Percentiles rank a stretch among this genome's conserved stretches.
These are phyloP conservation scores for Diaporthe citriasiana DNA, from an alignment of 2,329 filamentous ascomycete species.

Conservation along the genomic window DNA sequence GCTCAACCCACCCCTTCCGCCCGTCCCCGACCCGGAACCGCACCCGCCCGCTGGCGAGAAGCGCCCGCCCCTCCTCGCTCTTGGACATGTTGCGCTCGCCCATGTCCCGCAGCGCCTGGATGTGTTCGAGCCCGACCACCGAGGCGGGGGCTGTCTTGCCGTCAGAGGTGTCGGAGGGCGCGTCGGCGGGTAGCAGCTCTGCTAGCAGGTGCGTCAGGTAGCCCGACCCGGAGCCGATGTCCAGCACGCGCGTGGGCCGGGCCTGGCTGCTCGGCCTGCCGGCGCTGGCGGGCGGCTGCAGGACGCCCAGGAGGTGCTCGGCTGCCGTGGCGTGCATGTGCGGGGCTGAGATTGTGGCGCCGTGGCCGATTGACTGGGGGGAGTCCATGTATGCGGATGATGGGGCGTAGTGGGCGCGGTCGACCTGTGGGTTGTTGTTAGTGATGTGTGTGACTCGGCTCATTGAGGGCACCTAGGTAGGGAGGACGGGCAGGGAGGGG, in stretches of 20 bases:
- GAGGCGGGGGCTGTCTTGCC: slow-evolving; percentile 58
- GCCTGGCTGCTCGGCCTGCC: slow-evolving; percentile 32
- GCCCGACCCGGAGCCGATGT: slow-evolving; percentile 82
- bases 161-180: neutral
- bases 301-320: slow-evolving; percentile 62
- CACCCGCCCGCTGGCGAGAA: slow-evolving; percentile 76
- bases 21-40: slow-evolving; percentile 84
- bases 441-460: neutral
- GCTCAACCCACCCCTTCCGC: slow-evolving; percentile 72
- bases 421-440: slow-evolving; percentile 70
- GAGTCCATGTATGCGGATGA: slow-evolving; percentile 75
- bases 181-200: slow-evolving; percentile 64
- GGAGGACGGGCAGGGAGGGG: too few species aligned
- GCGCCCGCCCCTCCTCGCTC: slow-evolving; percentile 66
- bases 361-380: slow-evolving; percentile 68
- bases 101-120: slow-evolving; percentile 72
- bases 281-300: slow-evolving; percentile 52
- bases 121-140: slow-evolving; percentile 83
- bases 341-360: slow-evolving; percentile 70
- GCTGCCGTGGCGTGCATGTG: slow-evolving; percentile 73
- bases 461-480: too few species aligned
- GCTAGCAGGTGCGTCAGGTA: slow-evolving; percentile 93
- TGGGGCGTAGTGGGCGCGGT: slow-evolving; percentile 88
- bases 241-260: slow-evolving; percentile 69
- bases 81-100: slow-evolving; percentile 77